Conservation (phyloP, 805 yeast genomes). For the Lipomyces starkeyi region DNA sequence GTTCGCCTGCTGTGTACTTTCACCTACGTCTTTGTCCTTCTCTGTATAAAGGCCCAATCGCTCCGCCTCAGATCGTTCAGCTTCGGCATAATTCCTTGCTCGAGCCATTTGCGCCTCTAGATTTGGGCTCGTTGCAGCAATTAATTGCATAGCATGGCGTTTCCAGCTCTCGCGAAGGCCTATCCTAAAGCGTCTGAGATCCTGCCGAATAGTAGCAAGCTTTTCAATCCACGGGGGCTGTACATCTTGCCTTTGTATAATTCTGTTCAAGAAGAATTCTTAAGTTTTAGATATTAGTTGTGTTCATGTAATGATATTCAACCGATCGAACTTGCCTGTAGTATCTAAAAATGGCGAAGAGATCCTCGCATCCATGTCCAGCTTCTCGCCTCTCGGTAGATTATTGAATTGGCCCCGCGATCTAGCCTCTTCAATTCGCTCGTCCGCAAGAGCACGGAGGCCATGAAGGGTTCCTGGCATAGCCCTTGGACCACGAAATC, state of each 20-base stretch:
- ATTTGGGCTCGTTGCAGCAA: conserved; percentile 48
- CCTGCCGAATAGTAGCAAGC: conserved; percentile 61
- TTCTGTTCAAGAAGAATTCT: conserved; percentile 80
- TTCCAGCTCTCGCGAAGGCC: conserved; percentile 43
- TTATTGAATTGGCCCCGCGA: conserved; percentile 71
- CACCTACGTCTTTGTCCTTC: not conserved
- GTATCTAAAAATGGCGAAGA: conserved; percentile 64
- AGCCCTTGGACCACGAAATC: conserved; percentile 61
- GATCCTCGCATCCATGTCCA: conserved; percentile 50
- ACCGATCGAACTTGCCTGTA: conserved; percentile 45
- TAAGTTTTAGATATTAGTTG: not conserved
- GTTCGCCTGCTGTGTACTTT: not conserved
- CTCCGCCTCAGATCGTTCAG: conserved; percentile 18
- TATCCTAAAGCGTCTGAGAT: conserved; percentile 55
- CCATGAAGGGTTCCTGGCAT: conserved; percentile 46
- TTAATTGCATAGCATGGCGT: conserved; percentile 35
- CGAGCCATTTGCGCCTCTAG: conserved; percentile 14
- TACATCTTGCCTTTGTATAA: conserved; percentile 75
- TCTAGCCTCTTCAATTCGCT: conserved; percentile 74
- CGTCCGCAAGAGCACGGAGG: conserved; percentile 69
- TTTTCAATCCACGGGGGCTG: conserved; percentile 91
- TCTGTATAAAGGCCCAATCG: not conserved
- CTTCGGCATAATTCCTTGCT: conserved; percentile 23
- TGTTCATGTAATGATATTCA: not conserved
- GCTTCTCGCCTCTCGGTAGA: conserved; percentile 67